Evolutionary conservation across 108 stramenopile species (phyloP), one percentile per base, ranked within the genome.

Genomic region (Nitzschia palea): DNA sequence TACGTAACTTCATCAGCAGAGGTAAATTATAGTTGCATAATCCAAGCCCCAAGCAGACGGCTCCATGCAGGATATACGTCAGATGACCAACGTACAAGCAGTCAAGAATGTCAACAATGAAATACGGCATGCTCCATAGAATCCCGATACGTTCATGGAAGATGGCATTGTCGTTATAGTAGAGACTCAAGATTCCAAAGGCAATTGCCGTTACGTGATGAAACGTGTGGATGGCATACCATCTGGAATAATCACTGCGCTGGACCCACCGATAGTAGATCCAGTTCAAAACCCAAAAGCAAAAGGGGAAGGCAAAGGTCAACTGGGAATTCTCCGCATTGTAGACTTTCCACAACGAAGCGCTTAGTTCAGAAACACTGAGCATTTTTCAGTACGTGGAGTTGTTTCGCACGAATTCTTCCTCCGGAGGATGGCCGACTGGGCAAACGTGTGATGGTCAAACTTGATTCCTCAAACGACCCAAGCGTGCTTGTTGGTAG

Each of bases 81-180:
- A 36, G 8, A 30, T 76, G 62, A 22, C 57, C 40, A 2, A 40
- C 14, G 17, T 28, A 34, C 12, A 76, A 12, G 40, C 65, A 68
- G 34, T 81, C 75, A 10, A 76, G 22, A 29, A 72, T 30, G 32
- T 81, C 80, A 17, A 81, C 50, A 1, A 68, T 26, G 53, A 81
- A 81, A 61, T 76, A 81, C 20, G 62, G 22, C 26, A 73, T 22
- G n/a, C 66, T 58, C 55, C 57, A 81, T 42, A 76, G 23, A 27
- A 81, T 76, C n/a, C 33, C 40, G 29, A 68, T 68, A 10, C 80
- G 65, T 81, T 81, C 80, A 25, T 70, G 65, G 40, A 81, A 72
- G 31, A 76, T 47, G 20, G 0, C 33, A 37, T 81, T 76, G 53
- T 76, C 55, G 45, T 73, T 42, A 42, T 42, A 63, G 67, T 72